Base-by-base conservation (phyloP, 2,329 filamentous ascomycete species). In the Stagonosporopsis tanaceti region DNA sequence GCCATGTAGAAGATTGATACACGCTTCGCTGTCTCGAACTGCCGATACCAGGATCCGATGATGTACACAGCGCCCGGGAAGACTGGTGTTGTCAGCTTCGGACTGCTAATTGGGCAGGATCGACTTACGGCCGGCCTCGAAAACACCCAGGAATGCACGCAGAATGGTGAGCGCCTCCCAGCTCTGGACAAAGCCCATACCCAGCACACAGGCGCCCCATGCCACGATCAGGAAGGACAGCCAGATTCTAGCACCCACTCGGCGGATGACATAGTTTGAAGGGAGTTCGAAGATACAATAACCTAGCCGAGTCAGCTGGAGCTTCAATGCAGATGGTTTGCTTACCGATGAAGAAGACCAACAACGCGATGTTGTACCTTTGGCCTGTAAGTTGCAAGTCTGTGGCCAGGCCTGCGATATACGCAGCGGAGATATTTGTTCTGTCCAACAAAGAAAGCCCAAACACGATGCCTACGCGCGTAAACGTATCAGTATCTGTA, bases 281-380 rank as follows among this genome's bases (percentile, higher is more conserved):
- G 72, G 72, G 0, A 74, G 53, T 47, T 75, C 71, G 44, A 75
- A 74, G 0, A 75, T 46, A 6, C 62, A 67, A 47, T 75, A 75
- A 0, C 57, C 67, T 68, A 27, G 14, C 1, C 1, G n/a, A 14
- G 30, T 55, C 25, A 55, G 46, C 8, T 25, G 25, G 24, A 46
- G 17, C 0, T 30, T 22, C 8, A 1, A 11, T 20, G 17, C 30
- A 14, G 3, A 17, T 15, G 9, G 2, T 4, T 9, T 20, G 32
- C 39, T 6, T 51, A 57, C 53, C 53, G 12, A 74, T 66, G 58
- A 72, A 75, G 63, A 74, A 74, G 0, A 73, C 68, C 6, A 74
- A 58, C 22, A 74, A 55, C 2, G 70, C 68, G 25, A 75, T 68
- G 37, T 70, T 72, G 45, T 73, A 73, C 39, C 71, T 61, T 12